Conservation (phyloP, 148 eudicot species). For the Silene latifolia region DNA sequence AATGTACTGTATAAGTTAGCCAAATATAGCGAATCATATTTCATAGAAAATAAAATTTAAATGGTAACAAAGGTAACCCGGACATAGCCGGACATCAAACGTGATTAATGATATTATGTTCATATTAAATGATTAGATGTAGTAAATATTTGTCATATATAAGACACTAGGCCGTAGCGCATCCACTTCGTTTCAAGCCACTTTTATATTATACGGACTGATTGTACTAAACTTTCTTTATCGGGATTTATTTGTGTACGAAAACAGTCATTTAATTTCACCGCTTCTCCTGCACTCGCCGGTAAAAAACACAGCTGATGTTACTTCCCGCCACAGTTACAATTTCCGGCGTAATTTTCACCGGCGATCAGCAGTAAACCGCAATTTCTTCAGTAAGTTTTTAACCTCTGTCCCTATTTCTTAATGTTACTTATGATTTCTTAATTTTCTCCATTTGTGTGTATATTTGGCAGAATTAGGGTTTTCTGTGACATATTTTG, state of each 20-base stretch:
- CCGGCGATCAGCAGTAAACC: background rate
- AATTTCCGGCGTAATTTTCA: background rate
- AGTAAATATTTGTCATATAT: too few species aligned
- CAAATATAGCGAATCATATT: too few species aligned
- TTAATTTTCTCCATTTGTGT: background rate
- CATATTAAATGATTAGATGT: too few species aligned
- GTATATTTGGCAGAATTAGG: constrained; percentile 11
- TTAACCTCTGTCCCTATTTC: background rate
- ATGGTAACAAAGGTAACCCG: too few species aligned
- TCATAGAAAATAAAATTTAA: too few species aligned
- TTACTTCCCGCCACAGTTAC: background rate
- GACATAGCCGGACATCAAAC: too few species aligned
- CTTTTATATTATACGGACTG: too few species aligned
- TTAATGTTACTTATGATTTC: background rate
- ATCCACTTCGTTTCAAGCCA: too few species aligned
- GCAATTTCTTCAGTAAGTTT: background rate
- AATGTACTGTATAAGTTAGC: too few species aligned
- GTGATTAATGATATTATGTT: too few species aligned
- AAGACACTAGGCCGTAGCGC: too few species aligned
- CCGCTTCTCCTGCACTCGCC: background rate
- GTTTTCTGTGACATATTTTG: constrained; percentile 9
- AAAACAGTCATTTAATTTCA: background rate
- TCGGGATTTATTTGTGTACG: background rate
- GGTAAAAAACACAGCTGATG: background rate
- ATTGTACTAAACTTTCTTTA: too few species aligned